Evolutionary conservation across 371 early-diverging fungal genomes (phyloP), one percentile per base, ranked within the genome.

Genomic region (Circinella umbellata): DNA sequence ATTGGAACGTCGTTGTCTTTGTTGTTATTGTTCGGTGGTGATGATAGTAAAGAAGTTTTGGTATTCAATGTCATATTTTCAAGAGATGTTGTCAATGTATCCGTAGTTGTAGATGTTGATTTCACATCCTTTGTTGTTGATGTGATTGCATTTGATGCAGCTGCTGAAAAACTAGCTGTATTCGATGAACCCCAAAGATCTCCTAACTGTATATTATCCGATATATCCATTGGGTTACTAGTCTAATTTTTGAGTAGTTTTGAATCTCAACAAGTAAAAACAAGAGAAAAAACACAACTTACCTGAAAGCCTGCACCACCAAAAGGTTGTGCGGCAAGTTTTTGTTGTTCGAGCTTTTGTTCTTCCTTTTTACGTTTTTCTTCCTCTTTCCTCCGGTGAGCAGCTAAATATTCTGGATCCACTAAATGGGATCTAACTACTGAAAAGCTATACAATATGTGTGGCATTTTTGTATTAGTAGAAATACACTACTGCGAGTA

Each of bases 341-440:
- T 63, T 59, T 65, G 68, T 64, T 67, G 73, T n/a, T 42, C 67
- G 59, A 27, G 71, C 66, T 71, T 55, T 53, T 48, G 66, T 68
- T 82, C 77, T 64, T 80, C 76, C 36, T 77, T 73, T 66, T 77
- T 79, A 15, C 66, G 69, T 37, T 76, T 81, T 59, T 80, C 76
- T 53, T 75, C 81, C 65, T 75, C 79, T 67, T 88, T 84, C 67
- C 76, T 75, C 18, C 74, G 69, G 47, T 89, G 78, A 64, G 86
- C 86, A 63, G 80, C 78, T 36, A 89, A 81, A 72, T 91, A 92
- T n/a, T 87, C 87, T 18, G 70, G 69, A 68, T 93, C 91, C 9
- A 91, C 77, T 57, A 87, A 64, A 68, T 93, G 89, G 4, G 88
- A 90, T n/a, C 94, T 85, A 3, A 91, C 46, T 0, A 83, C 91